Evolutionary conservation across 495 filamentous ascomycete genomes (phyloP).

Genomic region (Lasiosphaeriaceae sp.): DNA sequence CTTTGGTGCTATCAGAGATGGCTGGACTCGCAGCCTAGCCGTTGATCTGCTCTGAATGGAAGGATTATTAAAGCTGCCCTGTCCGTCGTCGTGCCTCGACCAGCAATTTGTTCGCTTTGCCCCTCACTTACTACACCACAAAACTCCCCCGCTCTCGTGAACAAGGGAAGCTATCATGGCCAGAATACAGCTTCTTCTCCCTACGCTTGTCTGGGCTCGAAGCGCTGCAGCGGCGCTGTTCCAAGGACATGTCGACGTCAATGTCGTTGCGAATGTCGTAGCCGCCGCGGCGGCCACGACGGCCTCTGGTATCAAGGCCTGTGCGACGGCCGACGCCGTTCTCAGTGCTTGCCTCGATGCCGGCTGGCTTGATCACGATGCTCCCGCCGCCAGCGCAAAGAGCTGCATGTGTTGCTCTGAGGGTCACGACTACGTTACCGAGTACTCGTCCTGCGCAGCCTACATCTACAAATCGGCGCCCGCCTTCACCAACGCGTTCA

Average conservation of each 20-base stretch:
- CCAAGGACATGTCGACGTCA: slow-evolving; percentile 12
- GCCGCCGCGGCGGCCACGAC: slow-evolving; percentile 9
- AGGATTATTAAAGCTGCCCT: too few species aligned
- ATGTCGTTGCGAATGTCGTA: slow-evolving; percentile 2
- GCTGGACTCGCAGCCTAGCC: too few species aligned
- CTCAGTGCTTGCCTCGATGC: slow-evolving; percentile 10
- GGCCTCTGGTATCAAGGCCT: slow-evolving; percentile 16
- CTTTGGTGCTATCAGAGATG: too few species aligned
- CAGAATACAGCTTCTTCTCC: background rate
- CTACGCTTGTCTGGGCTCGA: background rate
- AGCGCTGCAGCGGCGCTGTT: slow-evolving; percentile 11
- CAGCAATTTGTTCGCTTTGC: too few species aligned
- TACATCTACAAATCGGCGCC: slow-evolving; percentile 16
- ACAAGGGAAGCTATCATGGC: background rate
- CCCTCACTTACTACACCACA: too few species aligned
- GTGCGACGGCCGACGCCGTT: slow-evolving; percentile 12
- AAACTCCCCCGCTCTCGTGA: background rate
- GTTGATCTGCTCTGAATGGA: too few species aligned
- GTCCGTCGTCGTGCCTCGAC: too few species aligned
- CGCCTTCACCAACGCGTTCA: slow-evolving; percentile 4
- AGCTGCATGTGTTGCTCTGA: slow-evolving; percentile 23
- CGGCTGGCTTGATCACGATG: slow-evolving; percentile 11
- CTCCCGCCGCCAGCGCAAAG: slow-evolving; percentile 1
- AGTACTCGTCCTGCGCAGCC: slow-evolving; percentile 22
- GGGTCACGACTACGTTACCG: slow-evolving; percentile 1